Percentiles rank a stretch among this genome's conserved stretches.
Evolutionary conservation across 2,329 filamentous ascomycete species (phyloP).

Genomic region (Ceratocystis cacaofunesta): DNA sequence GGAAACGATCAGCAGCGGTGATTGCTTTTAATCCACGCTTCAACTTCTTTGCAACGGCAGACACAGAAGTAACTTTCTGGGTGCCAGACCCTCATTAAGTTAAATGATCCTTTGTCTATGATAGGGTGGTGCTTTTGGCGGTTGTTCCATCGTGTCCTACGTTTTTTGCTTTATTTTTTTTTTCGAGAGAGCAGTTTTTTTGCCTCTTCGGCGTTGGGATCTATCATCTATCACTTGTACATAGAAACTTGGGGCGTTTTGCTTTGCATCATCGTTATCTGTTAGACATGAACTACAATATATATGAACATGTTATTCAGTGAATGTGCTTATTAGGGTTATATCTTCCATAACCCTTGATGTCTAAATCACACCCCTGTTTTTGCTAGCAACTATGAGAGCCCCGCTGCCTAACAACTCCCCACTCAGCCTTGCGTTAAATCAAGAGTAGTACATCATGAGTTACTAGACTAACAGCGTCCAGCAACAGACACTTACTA

Average conservation of each 20-base stretch:
- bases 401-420: background rate
- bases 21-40: constrained; percentile 81
- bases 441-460: background rate
- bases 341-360: no score
- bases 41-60: constrained; percentile 82
- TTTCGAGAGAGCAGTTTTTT: background rate
- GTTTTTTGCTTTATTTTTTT: background rate
- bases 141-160: background rate
- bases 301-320: background rate
- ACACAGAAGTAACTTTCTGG: constrained; percentile 72
- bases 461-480: background rate
- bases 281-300: no score
- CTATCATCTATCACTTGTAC: background rate
- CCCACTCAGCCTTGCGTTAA: background rate
- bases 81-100: constrained; percentile 43
- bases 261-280: background rate
- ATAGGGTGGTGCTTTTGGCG: background rate
- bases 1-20: constrained; percentile 51
- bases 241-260: constrained; percentile 1
- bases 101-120: background rate
- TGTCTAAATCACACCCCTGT: background rate
- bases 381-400: background rate
- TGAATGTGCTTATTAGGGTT: background rate
- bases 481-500: no score
- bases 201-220: background rate